Conservation (phyloP, 352 stramenopile genomes). For the Phytophthora nicotianae region DNA sequence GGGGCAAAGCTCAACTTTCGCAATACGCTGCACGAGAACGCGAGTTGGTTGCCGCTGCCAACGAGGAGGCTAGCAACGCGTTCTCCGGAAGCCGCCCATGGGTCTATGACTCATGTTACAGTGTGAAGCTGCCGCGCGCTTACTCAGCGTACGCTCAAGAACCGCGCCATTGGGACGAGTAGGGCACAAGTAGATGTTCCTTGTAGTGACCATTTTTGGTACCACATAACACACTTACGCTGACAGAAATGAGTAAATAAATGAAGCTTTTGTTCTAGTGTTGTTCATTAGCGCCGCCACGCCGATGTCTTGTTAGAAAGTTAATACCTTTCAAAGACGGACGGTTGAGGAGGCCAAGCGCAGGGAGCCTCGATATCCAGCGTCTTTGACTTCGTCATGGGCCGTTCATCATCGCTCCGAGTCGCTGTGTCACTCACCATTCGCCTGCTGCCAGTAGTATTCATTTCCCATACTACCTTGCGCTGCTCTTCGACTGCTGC, state of each 20-base stretch:
- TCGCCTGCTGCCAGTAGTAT: not conserved
- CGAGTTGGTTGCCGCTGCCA: constrained; percentile 13
- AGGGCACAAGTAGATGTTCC: not conserved
- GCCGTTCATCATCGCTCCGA: not conserved
- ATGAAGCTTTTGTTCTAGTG: too few relatives aligned
- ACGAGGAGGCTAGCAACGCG: not conserved
- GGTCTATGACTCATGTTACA: constrained; percentile 11
- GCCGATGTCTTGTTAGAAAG: too few relatives aligned
- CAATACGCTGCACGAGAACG: constrained; percentile 18
- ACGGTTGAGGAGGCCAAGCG: constrained; percentile 45
- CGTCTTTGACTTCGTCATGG: constrained; percentile 1
- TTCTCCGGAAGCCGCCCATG: not conserved
- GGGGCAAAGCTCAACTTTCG: constrained; percentile 8
- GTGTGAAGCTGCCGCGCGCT: not conserved
- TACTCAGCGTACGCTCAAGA: constrained; percentile 27
- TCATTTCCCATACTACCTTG: constrained; percentile 7
- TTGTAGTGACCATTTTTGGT: constrained; percentile 3
- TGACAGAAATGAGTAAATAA: not conserved
- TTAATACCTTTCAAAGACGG: constrained; percentile 43
- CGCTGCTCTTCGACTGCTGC: constrained; percentile 22
- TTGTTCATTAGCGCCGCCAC: too few relatives aligned
- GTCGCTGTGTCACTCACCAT: not conserved
- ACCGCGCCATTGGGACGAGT: constrained; percentile 9
- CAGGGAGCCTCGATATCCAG: constrained; percentile 36
- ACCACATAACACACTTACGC: not conserved